Conservation (phyloP, 805 yeast species). For the Candida golubevii region DNA sequence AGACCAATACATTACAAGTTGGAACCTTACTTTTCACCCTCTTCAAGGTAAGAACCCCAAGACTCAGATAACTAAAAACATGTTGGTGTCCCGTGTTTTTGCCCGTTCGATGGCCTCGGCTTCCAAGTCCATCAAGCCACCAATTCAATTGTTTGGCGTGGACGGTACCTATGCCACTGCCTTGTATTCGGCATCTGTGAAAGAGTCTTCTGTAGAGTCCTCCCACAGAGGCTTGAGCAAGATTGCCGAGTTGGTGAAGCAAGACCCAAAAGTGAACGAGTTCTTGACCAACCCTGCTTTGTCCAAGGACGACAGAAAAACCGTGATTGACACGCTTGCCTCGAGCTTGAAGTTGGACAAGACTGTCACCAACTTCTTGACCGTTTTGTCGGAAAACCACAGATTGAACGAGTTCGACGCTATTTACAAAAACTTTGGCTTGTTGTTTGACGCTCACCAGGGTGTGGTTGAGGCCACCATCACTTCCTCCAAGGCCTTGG, state of each 20-base stretch:
- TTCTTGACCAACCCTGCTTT: slow-evolving; percentile 81
- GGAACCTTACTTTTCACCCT: background rate
- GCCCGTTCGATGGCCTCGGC: slow-evolving; percentile 73
- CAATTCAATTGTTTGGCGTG: slow-evolving; percentile 89
- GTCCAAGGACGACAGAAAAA: slow-evolving; percentile 65
- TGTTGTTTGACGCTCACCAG: slow-evolving; percentile 80
- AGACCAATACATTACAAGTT: background rate
- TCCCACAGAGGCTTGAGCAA: slow-evolving; percentile 62
- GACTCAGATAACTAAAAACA: background rate
- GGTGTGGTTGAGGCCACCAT: slow-evolving; percentile 93
- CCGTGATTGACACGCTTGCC: slow-evolving; percentile 60
- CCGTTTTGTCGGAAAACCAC: slow-evolving; percentile 90
- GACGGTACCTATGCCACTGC: slow-evolving; percentile 98
- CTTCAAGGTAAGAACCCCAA: background rate
- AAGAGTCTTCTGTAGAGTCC: slow-evolving; percentile 69
- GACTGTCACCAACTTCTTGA: slow-evolving; percentile 73
- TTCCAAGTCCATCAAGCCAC: slow-evolving; percentile 65
- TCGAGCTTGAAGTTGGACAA: slow-evolving; percentile 52
- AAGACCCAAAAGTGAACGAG: slow-evolving; percentile 59
- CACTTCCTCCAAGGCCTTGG: slow-evolving; percentile 83
- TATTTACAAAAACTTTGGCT: slow-evolving; percentile 66
- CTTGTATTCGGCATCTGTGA: slow-evolving; percentile 84
- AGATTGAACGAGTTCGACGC: slow-evolving; percentile 68
- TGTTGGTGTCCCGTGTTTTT: slow-evolving; percentile 62
- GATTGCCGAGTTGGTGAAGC: slow-evolving; percentile 49